These are phyloP conservation scores for Chlamydomonas reinhardtii DNA, from an alignment of 163 green algal genomes.

Conservation along the genomic window DNA sequence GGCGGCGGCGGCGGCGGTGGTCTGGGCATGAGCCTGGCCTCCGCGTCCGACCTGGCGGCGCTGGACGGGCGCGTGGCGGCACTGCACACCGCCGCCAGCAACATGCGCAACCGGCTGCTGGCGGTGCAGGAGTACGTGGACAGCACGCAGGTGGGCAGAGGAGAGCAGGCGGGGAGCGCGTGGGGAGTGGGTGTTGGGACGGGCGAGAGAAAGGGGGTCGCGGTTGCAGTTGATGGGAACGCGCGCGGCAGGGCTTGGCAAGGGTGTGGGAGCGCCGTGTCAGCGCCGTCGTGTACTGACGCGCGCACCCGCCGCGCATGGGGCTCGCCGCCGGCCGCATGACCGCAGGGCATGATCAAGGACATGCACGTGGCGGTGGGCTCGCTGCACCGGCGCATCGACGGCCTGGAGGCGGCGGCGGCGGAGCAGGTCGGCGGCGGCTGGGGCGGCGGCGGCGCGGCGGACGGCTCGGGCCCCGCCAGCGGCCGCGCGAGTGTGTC, in stretches of 20 bases:
- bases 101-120: slow-evolving; percentile 52
- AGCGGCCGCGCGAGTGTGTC: background rate
- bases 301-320: no score
- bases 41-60: background rate
- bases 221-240: no score
- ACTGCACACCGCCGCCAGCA: slow-evolving; percentile 33
- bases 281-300: no score
- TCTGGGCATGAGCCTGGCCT: background rate
- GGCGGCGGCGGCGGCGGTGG: background rate
- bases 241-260: no score
- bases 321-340: no score
- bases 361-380: slow-evolving; percentile 57
- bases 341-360: slow-evolving; percentile 60
- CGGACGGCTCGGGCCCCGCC: background rate
- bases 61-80: slow-evolving; percentile 43
- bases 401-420: slow-evolving; percentile 19
- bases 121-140: slow-evolving; percentile 60
- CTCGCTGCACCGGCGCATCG: slow-evolving; percentile 35
- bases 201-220: no score
- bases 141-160: slow-evolving; percentile 47
- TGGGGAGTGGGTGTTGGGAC: no score
- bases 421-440: background rate
- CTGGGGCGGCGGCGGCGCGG: background rate
- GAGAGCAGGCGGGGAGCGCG: background rate
- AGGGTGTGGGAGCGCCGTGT: no score